Percentiles rank a stretch among this genome's conserved stretches.
Evolutionary conservation across 768 basidiomycete genomes (phyloP).

Genomic region (Lactarius sanguifluus): DNA sequence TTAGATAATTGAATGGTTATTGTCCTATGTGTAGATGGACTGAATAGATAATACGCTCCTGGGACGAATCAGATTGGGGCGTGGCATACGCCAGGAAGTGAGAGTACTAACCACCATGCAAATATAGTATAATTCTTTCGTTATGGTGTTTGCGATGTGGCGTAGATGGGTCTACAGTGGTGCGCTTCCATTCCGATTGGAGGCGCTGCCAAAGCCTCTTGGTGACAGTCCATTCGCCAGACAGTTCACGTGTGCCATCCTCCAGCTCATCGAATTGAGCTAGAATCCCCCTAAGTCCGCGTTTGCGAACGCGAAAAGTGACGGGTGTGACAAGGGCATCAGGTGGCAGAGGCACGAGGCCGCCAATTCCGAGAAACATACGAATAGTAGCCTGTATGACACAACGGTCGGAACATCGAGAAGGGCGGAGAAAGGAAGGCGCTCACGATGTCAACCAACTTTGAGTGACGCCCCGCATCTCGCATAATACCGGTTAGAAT

Average conservation of each 20-base stretch:
- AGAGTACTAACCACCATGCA: constrained; percentile 76
- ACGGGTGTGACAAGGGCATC: constrained; percentile 96
- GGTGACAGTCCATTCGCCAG: constrained; percentile 97
- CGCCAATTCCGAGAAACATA: constrained; percentile 71
- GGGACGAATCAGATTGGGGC: constrained; percentile 11
- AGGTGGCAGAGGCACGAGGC: constrained; percentile 81
- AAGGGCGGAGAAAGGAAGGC: background rate
- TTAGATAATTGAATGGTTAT: constrained; percentile 92
- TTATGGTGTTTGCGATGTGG: constrained; percentile 43
- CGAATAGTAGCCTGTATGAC: constrained; percentile 48
- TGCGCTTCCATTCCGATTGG: constrained; percentile 71
- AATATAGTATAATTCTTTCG: constrained; percentile 86
- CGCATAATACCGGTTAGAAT: constrained; percentile 83
- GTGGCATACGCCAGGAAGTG: background rate
- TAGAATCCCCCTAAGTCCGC: constrained; percentile 78
- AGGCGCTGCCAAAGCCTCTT: constrained; percentile 85
- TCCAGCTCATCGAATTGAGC: constrained; percentile 71
- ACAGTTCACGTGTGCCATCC: constrained; percentile 74
- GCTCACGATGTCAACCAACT: constrained; percentile 79
- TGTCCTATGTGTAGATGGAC: constrained; percentile 84
- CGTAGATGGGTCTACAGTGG: constrained; percentile 10
- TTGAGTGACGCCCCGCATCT: constrained; percentile 76
- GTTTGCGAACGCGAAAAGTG: constrained; percentile 76
- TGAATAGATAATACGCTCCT: constrained; percentile 94
- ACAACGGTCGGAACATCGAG: background rate